Conservation (phyloP, 108 stramenopile genomes). For the Conticribra weissflogii region DNA sequence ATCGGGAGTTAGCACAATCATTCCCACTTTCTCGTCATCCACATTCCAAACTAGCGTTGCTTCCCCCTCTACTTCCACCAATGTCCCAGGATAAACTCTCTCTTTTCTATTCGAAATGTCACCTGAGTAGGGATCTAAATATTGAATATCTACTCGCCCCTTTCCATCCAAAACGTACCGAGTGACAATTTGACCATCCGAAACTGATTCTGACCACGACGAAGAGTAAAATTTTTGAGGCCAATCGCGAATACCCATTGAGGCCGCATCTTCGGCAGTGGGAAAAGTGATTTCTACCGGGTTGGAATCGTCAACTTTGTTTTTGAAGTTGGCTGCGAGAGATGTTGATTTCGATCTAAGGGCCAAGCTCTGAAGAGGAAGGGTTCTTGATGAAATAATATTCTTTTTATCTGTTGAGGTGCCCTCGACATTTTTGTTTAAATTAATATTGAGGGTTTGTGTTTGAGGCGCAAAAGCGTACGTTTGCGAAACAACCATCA, state of each 20-base stretch:
- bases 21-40: slow-evolving; percentile 40
- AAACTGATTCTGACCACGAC: slow-evolving; percentile 46
- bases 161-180: slow-evolving; percentile 68
- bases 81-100: slow-evolving; percentile 55
- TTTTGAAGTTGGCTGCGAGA: neutral
- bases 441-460: too few relatives aligned
- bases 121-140: slow-evolving; percentile 24
- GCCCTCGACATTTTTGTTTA: too few relatives aligned
- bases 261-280: slow-evolving; percentile 48
- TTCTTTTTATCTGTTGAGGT: too few relatives aligned
- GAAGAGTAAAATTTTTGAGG: slow-evolving; percentile 56
- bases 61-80: slow-evolving; percentile 63
- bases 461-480: too few relatives aligned
- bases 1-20: slow-evolving; percentile 70
- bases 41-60: slow-evolving; percentile 58
- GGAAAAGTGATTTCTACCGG: slow-evolving; percentile 50
- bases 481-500: too few relatives aligned
- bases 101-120: slow-evolving; percentile 4
- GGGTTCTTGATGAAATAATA: too few relatives aligned
- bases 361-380: too few relatives aligned
- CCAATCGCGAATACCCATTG: slow-evolving; percentile 70
- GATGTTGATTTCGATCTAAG: neutral
- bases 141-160: slow-evolving; percentile 42
- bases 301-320: neutral
- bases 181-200: slow-evolving; percentile 37